Conservation (phyloP, 768 basidiomycete genomes). For the Boletus pseudopeckii region DNA sequence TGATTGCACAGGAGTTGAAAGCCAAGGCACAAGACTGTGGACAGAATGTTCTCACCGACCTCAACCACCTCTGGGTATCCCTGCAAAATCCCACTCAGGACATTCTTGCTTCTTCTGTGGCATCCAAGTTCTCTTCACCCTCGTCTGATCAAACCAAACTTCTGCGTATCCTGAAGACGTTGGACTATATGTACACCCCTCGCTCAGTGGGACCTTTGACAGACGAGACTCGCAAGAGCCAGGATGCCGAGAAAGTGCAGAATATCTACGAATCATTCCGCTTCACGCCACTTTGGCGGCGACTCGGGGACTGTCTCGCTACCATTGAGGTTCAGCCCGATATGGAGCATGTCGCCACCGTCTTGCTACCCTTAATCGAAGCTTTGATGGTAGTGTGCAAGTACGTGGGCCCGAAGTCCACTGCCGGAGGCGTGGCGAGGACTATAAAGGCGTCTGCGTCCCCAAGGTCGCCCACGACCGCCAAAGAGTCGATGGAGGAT, state of each 20-base stretch:
- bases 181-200: slow-evolving; percentile 93
- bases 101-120: slow-evolving; percentile 60
- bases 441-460: slow-evolving; percentile 62
- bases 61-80: slow-evolving; percentile 69
- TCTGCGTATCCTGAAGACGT: slow-evolving; percentile 90
- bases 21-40: slow-evolving; percentile 87
- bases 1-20: slow-evolving; percentile 85
- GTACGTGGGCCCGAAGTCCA: slow-evolving; percentile 71
- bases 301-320: slow-evolving; percentile 84
- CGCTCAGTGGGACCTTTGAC: slow-evolving; percentile 41
- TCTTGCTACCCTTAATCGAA: slow-evolving; percentile 92
- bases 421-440: slow-evolving; percentile 43
- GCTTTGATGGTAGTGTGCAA: slow-evolving; percentile 98
- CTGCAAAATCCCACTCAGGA: slow-evolving; percentile 56
- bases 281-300: slow-evolving; percentile 84
- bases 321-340: slow-evolving; percentile 77
- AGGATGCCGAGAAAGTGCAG: slow-evolving; percentile 79
- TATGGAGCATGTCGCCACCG: slow-evolving; percentile 85
- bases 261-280: slow-evolving; percentile 88
- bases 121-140: slow-evolving; percentile 89
- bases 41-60: slow-evolving; percentile 64
- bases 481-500: slow-evolving; percentile 80
- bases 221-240: slow-evolving; percentile 37
- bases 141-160: slow-evolving; percentile 97
- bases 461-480: slow-evolving; percentile 63